Conservation (phyloP, 2,329 filamentous ascomycete species). For the Talaromyces sp. region DNA sequence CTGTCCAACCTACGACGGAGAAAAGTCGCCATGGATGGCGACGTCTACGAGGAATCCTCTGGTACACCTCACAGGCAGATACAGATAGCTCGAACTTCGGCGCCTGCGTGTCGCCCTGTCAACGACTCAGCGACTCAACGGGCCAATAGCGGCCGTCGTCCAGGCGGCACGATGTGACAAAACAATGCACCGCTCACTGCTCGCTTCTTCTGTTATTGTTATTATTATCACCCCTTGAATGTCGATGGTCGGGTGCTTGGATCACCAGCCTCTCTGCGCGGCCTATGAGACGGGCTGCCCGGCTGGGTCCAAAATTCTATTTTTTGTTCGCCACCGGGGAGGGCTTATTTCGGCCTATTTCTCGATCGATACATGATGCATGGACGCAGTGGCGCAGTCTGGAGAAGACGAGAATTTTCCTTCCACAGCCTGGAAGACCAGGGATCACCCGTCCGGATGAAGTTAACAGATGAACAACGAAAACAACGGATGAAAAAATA, state of each 20-base stretch:
- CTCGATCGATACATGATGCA: not conserved
- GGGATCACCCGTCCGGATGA: not conserved
- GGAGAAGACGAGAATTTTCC: not conserved
- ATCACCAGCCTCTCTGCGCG: not conserved
- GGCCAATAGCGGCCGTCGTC: conserved; percentile 7
- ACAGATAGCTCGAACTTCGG: not conserved
- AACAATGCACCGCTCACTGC: conserved; percentile 3
- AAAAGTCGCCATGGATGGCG: not conserved
- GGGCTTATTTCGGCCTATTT: not conserved
- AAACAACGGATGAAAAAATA: not conserved
- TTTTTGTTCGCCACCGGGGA: conserved; percentile 9
- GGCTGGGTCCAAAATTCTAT: conserved; percentile 5
- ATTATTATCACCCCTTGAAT: conserved; percentile 1
- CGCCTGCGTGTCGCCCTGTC: not conserved
- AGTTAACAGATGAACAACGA: not conserved
- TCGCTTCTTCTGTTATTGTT: not conserved
- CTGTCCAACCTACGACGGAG: not conserved
- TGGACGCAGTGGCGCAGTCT: not conserved
- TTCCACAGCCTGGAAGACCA: not conserved
- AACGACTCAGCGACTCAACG: not conserved
- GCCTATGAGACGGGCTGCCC: not conserved
- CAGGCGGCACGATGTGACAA: conserved; percentile 12
- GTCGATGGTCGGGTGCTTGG: not conserved
- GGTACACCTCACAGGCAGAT: not conserved
- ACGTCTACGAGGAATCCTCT: not conserved